Percentiles rank a stretch among this genome's conserved stretches.
phyloP scores from a whole-genome alignment of 805 yeast species.

The Yarrowia osloensis region DNA sequence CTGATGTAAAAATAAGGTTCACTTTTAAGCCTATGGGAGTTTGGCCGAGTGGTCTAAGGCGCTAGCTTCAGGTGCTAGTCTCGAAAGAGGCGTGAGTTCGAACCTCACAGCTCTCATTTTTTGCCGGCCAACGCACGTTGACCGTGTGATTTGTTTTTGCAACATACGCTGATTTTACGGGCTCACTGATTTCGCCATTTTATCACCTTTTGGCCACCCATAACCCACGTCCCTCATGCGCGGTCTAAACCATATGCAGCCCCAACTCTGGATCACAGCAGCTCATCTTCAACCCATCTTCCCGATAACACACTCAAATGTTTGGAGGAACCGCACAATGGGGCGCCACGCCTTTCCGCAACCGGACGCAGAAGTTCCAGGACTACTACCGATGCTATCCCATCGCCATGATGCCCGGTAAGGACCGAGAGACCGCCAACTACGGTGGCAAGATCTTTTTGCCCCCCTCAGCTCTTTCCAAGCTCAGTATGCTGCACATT shows the following conservation, averaged over 20 bases:
- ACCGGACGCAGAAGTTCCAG: constrained; percentile 55
- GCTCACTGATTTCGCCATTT: background rate
- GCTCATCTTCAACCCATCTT: background rate
- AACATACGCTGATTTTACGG: background rate
- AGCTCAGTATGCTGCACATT: constrained; percentile 82
- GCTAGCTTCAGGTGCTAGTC: constrained; percentile 28
- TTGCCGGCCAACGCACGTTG: too few species aligned
- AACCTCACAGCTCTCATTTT: constrained; percentile 37
- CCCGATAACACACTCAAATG: background rate
- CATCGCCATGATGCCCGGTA: constrained; percentile 82
- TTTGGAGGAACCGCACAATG: constrained; percentile 29
- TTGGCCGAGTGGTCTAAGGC: constrained; percentile 28
- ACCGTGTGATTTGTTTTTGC: background rate
- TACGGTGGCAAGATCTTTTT: constrained; percentile 94
- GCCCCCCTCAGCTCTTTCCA: constrained; percentile 90
- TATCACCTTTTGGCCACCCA: background rate
- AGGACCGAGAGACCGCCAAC: constrained; percentile 66
- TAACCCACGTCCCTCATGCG: background rate
- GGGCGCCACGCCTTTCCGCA: constrained; percentile 29
- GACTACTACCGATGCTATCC: constrained; percentile 94
- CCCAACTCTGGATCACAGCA: background rate
- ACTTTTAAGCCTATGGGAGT: background rate
- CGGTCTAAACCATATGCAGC: background rate
- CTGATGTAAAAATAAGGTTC: background rate
- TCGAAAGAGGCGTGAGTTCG: constrained; percentile 36